phyloP scores from a whole-genome alignment of 2,329 filamentous ascomycete species.

The Arthroderma sp. region DNA sequence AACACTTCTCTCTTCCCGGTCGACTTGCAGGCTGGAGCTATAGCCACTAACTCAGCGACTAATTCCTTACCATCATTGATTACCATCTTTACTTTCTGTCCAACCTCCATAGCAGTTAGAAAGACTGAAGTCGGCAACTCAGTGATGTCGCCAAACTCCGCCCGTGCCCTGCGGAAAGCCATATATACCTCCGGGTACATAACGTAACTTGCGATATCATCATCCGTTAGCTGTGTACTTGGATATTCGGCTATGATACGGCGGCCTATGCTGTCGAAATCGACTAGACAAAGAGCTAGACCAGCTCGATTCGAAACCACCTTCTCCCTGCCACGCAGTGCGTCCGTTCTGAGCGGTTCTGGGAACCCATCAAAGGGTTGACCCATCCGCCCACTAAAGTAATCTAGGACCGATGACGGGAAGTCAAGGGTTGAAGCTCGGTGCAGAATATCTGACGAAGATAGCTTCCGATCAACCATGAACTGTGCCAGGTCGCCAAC shows the following conservation, averaged over 20 bases:
- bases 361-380: conserved; percentile 97
- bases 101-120: conserved; percentile 78
- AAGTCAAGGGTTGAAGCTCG: conserved; percentile 88
- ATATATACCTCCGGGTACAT: conserved; percentile 99
- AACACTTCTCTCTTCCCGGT: conserved; percentile 96
- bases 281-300: conserved; percentile 75
- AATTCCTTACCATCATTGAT: conserved; percentile 98
- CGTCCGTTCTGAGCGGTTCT: conserved; percentile 77
- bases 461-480: conserved; percentile 96
- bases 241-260: conserved; percentile 72
- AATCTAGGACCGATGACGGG: conserved; percentile 91
- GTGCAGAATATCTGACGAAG: conserved; percentile 65
- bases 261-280: conserved; percentile 71
- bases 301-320: conserved; percentile 83
- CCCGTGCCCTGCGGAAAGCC: conserved; percentile 87
- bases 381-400: conserved; percentile 96
- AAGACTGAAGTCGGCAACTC: conserved; percentile 94
- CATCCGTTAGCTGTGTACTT: conserved; percentile 61
- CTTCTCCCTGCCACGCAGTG: conserved; percentile 83
- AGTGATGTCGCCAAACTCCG: conserved; percentile 84
- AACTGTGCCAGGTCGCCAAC: conserved; percentile 97
- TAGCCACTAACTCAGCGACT: conserved; percentile 87
- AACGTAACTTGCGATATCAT: conserved; percentile 80
- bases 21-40: conserved; percentile 90
- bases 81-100: conserved; percentile 97